These are phyloP conservation scores for Xylaria multiplex DNA, from an alignment of 2,329 filamentous ascomycete genomes.

Conservation along the genomic window DNA sequence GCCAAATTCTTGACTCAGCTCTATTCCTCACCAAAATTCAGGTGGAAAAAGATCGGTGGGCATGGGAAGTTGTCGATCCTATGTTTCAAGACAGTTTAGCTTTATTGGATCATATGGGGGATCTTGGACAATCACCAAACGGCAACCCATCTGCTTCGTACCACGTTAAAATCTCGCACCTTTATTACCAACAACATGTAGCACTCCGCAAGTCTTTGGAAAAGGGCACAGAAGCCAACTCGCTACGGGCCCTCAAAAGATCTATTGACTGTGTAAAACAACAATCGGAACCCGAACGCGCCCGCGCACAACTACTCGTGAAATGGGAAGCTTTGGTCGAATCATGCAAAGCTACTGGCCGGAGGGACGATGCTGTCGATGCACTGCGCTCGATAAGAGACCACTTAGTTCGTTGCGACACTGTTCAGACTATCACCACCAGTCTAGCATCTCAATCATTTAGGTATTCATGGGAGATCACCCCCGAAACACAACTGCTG, in stretches of 20 bases:
- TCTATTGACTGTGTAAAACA: constrained; percentile 71
- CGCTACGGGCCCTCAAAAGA: constrained; percentile 68
- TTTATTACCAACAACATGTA: constrained; percentile 73
- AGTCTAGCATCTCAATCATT: constrained; percentile 62
- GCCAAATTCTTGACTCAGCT: constrained; percentile 68
- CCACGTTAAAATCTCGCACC: constrained; percentile 74
- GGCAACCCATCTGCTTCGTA: constrained; percentile 55
- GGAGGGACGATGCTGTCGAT: constrained; percentile 66
- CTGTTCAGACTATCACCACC: constrained; percentile 63
- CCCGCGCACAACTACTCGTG: constrained; percentile 66
- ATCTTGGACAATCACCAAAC: constrained; percentile 47
- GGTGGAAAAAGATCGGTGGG: constrained; percentile 58
- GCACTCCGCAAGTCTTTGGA: constrained; percentile 58
- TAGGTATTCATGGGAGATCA: constrained; percentile 62
- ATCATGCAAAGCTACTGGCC: constrained; percentile 63
- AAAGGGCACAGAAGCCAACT: constrained; percentile 54
- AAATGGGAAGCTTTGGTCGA: constrained; percentile 76
- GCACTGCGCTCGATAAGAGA: constrained; percentile 70
- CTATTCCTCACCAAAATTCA: constrained; percentile 65
- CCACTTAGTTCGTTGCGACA: constrained; percentile 67
- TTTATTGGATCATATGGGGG: constrained; percentile 64
- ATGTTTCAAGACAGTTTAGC: constrained; percentile 65
- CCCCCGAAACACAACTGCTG: constrained; percentile 61
- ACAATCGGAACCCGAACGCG: constrained; percentile 63
- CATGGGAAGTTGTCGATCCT: constrained; percentile 67